phyloP scores from a whole-genome alignment of 257 asterid species.

The Nicotiana undulata region DNA sequence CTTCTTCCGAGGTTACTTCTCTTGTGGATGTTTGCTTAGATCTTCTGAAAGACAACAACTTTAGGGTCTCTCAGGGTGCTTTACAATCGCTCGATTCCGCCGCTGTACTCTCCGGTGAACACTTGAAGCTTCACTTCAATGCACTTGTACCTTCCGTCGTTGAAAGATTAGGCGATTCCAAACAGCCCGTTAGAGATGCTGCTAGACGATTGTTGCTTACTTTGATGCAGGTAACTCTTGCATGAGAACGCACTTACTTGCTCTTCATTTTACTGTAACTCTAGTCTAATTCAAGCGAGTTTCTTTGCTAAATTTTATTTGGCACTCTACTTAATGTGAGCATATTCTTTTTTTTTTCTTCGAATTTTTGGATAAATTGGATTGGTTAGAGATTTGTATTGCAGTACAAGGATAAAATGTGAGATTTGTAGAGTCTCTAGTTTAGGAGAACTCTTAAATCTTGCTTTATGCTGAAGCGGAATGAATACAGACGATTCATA shows the following conservation, averaged over 20 bases:
- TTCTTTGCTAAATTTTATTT: background rate
- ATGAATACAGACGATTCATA: background rate
- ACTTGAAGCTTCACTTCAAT: constrained; percentile 90
- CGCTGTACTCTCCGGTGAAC: constrained; percentile 94
- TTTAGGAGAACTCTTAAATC: background rate
- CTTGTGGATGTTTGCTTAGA: constrained; percentile 86
- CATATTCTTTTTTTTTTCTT: background rate
- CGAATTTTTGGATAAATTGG: background rate
- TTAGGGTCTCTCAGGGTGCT: constrained; percentile 92
- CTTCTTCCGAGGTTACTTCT: constrained; percentile 78
- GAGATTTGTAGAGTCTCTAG: background rate
- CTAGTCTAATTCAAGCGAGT: background rate
- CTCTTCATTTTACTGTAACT: background rate
- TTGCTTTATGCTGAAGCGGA: background rate
- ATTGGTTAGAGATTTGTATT: background rate
- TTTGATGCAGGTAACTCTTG: constrained; percentile 73
- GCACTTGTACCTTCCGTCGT: constrained; percentile 94
- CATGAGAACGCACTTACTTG: background rate
- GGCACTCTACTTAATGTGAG: background rate
- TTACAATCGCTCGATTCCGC: constrained; percentile 93
- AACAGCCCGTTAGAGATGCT: constrained; percentile 96
- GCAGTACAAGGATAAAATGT: background rate
- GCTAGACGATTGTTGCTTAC: constrained; percentile 81
- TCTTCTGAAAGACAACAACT: constrained; percentile 95
- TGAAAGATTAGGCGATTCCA: constrained; percentile 85